Percentiles rank a stretch among this genome's conserved stretches.
Conservation (phyloP, 2,329 filamentous ascomycete genomes). For the Plectosphaerella plurivora region DNA sequence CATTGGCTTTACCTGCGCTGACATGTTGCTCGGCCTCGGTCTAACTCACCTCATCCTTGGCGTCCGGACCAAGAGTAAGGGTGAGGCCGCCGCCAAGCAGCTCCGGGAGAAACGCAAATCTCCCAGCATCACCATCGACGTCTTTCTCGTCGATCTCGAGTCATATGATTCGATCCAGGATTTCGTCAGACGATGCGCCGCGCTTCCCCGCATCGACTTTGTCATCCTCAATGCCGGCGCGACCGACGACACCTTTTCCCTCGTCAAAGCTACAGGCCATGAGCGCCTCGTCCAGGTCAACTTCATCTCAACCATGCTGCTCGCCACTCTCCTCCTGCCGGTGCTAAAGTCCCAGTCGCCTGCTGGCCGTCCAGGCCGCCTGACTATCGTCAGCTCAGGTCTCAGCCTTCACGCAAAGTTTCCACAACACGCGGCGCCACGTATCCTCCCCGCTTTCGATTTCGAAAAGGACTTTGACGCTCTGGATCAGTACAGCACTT, state of each 20-base stretch:
- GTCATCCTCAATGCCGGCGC: constrained; percentile 19
- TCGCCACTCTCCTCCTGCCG: constrained; percentile 44
- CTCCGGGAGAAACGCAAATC: constrained; percentile 19
- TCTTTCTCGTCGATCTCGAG: constrained; percentile 16
- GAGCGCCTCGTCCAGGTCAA: constrained; percentile 30
- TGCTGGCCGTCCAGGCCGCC: constrained; percentile 12
- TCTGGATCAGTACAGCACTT: constrained; percentile 16
- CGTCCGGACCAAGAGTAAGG: constrained; percentile 31
- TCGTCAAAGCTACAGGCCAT: neutral
- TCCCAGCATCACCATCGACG: constrained; percentile 11
- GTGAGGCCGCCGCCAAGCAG: constrained; percentile 28
- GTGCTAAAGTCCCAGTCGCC: constrained; percentile 35
- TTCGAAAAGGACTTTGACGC: constrained; percentile 17
- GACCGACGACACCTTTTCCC: neutral
- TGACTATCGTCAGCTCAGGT: constrained; percentile 27
- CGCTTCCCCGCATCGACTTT: constrained; percentile 17
- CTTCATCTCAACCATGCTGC: constrained; percentile 45
- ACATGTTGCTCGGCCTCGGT: constrained; percentile 30
- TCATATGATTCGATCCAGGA: constrained; percentile 17
- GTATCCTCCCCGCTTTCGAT: constrained; percentile 23
- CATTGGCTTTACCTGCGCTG: constrained; percentile 35
- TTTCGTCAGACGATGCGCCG: constrained; percentile 11
- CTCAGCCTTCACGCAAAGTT: constrained; percentile 15
- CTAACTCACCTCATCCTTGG: constrained; percentile 35
- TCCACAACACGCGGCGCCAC: constrained; percentile 15